Evolutionary conservation across 306 rosid species (phyloP).

Genomic region (Rosa multiflora): DNA sequence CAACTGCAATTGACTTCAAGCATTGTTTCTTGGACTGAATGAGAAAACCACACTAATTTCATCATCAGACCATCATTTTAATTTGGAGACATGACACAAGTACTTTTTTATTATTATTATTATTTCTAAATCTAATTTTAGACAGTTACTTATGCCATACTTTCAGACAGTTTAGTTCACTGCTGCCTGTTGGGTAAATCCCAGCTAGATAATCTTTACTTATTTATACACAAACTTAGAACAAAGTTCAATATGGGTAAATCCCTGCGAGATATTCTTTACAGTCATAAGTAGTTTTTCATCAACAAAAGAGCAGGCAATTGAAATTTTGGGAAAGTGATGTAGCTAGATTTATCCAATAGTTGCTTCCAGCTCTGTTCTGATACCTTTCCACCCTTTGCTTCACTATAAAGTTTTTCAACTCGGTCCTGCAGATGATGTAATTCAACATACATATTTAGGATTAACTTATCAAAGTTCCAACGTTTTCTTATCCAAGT

Average conservation of each 20-base stretch:
- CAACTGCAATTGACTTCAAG: neutral
- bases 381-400: slow-evolving; percentile 44
- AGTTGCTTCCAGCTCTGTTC: neutral
- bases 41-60: no score
- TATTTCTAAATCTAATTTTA: no score
- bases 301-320: neutral
- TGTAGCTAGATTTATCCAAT: neutral
- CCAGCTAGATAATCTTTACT: no score
- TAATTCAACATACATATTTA: neutral
- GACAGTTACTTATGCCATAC: no score
- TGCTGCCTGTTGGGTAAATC: no score
- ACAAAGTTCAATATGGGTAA: neutral
- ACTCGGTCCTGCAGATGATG: slow-evolving; percentile 52
- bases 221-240: neutral
- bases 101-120: no score
- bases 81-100: no score
- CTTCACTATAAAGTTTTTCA: slow-evolving; percentile 67
- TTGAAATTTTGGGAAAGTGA: slow-evolving; percentile 1
- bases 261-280: neutral
- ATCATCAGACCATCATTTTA: no score
- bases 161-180: no score
- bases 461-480: neutral
- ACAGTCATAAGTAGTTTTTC: neutral
- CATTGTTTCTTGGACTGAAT: neutral
- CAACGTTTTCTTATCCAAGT: neutral